Conservation (phyloP, 257 asterid species). For the Solanum pimpinellifolium region DNA sequence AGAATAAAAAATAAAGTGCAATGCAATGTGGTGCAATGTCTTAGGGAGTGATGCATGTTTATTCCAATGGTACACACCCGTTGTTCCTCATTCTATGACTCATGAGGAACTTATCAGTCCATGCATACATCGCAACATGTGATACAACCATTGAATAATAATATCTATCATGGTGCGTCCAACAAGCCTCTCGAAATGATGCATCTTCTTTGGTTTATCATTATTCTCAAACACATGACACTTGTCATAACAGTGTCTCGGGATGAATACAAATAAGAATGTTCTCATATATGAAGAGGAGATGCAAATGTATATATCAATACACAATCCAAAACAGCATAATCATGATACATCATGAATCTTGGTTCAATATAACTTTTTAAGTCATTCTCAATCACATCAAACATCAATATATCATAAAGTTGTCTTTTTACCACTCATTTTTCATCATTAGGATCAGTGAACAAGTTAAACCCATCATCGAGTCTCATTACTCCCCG, state of each 20-base stretch:
- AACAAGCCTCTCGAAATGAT: not conserved
- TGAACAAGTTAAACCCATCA: no score
- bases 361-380: not conserved
- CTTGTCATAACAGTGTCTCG: not conserved
- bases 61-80: not conserved
- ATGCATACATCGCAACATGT: not conserved
- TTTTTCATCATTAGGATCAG: not conserved
- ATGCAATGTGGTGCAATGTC: not conserved
- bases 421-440: not conserved
- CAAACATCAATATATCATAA: no score
- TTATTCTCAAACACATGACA: not conserved
- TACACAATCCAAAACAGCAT: not conserved
- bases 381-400: not conserved
- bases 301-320: not conserved
- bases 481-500: not conserved
- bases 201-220: not conserved
- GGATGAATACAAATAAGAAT: not conserved
- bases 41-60: not conserved
- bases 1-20: no score
- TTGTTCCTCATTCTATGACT: not conserved
- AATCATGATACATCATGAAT: no score
- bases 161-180: accelerated
- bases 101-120: not conserved
- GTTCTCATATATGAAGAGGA: not conserved
- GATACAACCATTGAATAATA: no score